A percentile compares a stretch with the other conserved stretches of the same genome.
These are phyloP conservation scores for Lentinula lateritia DNA, from an alignment of 768 basidiomycete species.

Conservation along the genomic window DNA sequence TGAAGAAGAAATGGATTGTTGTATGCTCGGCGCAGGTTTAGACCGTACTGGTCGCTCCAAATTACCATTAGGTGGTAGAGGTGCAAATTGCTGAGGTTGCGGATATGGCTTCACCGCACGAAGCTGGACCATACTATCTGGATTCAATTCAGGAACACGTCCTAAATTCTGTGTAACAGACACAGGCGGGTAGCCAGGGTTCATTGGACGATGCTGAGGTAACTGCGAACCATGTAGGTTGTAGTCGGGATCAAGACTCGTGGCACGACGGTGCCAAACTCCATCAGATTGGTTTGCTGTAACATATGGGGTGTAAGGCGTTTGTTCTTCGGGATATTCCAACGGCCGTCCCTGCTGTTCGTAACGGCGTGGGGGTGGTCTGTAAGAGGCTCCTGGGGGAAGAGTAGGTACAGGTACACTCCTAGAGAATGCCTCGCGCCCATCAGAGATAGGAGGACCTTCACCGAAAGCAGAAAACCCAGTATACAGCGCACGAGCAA, in stretches of 20 bases:
- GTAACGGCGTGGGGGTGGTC: background rate
- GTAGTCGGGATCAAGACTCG: background rate
- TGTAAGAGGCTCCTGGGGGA: background rate
- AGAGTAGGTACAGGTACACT: background rate
- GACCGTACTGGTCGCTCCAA: background rate
- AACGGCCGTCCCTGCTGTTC: background rate
- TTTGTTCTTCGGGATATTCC: background rate
- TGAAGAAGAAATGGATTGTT: constrained; percentile 7
- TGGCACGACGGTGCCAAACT: background rate
- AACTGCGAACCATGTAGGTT: background rate
- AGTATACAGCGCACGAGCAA: background rate
- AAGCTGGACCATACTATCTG: background rate
- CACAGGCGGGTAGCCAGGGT: background rate
- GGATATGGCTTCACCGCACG: background rate
- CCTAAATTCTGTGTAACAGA: background rate
- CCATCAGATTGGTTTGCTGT: background rate
- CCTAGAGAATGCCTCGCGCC: background rate
- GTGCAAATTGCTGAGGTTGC: background rate
- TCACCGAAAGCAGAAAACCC: constrained; percentile 1
- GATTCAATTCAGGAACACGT: background rate
- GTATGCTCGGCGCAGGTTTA: background rate
- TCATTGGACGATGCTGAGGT: background rate
- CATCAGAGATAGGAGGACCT: background rate
- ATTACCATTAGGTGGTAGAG: background rate
- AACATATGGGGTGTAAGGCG: background rate